Percentiles rank a stretch among this genome's conserved stretches.
Evolutionary conservation across 306 rosid species (phyloP).

Genomic region (Acacia confusa): DNA sequence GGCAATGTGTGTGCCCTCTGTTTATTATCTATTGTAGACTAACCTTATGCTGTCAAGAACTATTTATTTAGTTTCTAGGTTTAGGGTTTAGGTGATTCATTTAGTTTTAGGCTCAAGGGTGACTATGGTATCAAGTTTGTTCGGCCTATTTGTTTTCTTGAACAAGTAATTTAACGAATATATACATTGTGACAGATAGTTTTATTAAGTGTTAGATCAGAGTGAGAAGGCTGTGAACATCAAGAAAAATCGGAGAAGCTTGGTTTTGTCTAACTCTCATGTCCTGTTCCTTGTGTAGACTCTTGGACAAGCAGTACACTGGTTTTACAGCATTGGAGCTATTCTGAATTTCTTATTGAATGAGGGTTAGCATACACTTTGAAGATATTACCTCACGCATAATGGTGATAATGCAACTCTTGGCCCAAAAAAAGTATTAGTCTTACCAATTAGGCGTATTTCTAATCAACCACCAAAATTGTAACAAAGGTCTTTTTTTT

Average conservation of each 20-base stretch:
- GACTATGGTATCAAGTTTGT: background rate
- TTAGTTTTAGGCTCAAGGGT: background rate
- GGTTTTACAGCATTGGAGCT: background rate
- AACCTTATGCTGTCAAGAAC: slow-evolving; percentile 5
- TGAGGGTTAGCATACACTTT: background rate
- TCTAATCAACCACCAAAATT: background rate
- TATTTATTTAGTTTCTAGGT: slow-evolving; percentile 26
- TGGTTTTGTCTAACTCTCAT: background rate
- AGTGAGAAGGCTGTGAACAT: background rate
- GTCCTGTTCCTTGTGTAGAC: background rate
- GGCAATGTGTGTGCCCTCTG: slow-evolving; percentile 14
- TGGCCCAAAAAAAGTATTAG: background rate
- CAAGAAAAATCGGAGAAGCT: background rate
- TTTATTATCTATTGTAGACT: slow-evolving; percentile 23
- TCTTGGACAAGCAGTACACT: background rate
- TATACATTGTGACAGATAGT: background rate
- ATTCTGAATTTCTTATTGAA: background rate
- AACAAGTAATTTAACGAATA: background rate
- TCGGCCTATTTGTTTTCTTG: background rate
- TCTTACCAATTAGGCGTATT: background rate
- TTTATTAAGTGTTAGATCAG: background rate
- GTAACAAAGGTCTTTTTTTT: too few relatives aligned
- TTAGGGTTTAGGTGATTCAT: background rate
- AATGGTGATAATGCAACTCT: background rate
- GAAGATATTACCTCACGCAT: background rate